Base-by-base conservation (phyloP, 371 early-diverging fungal species). In the Apophysomyces sp. region DNA sequence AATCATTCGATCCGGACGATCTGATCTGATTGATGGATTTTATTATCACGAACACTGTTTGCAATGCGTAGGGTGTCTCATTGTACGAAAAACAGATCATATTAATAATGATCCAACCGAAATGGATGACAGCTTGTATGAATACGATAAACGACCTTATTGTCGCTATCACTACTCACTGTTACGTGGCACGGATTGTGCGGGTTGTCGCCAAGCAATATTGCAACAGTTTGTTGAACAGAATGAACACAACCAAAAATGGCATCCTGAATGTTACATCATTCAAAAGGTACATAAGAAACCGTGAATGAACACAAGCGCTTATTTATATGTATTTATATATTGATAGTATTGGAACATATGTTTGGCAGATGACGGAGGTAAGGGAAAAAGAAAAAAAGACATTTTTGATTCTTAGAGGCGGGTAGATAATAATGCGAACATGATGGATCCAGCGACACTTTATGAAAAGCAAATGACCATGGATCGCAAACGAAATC, bases 201-300 rank as follows among this genome's bases (percentile, higher is more conserved):
- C 92, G 4, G 97, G 97, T 15, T 97, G 97, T 68, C 78, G 86
- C 61, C 91, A 89, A 54, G 92, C 94, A 18, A 94, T 97, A 34
- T 76, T 97, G 62, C 89, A 89, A 71, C 90, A 92, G 57, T 96
- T 91, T 73, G 87, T 96, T 29, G 93, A 96, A 68, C 90, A 92
- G 53, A 86, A 79, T 52, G 72, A 78, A 30, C 87, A 89, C 62
- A 78, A 83, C 60, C 76, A 81, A 52, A 87, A 86, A 57, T 98
- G 97, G 95, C 98, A 98, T 74, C 96, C 97, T 12, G 95, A 96
- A 72, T 98, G 98, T 72, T 98, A 96, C 73, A 96, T 96, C 94
- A 94, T 98, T 51, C 91, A 93, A 78, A 95, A 91, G 76, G 79
- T 78, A 76, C 65, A 58, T 61, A 41, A 18, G n/a, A 53, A 26